Evolutionary conservation across 768 basidiomycete genomes (phyloP), one percentile per base, ranked within the genome.

Genomic region (Lactifluus volemus): DNA sequence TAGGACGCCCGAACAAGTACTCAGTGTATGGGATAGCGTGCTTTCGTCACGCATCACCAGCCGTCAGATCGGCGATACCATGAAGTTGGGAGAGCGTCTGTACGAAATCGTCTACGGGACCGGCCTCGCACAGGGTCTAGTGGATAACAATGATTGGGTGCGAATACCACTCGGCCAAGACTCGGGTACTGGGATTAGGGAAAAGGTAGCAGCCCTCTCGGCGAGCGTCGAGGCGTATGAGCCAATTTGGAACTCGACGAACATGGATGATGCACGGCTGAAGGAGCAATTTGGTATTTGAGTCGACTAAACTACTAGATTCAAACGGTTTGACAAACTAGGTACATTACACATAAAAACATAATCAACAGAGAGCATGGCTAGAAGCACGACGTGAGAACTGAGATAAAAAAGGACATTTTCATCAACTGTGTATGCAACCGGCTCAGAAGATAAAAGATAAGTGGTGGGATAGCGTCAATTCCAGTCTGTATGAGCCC

Each of bases 131-230:
- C 59, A 61, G 55, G 65, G 55, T 0, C 41, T 67, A 6, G 63
- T 60, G 10, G 49, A 48, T n/a, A 42, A 68, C 30, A 69, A 65
- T 52, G 62, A 62, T 42, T 30, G 53, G 41, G 17, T 42, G 53
- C 58, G 68, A 7, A 49, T 72, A 12, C 67, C 64, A 21, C 63
- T 70, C 2, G 70, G 70, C 0, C 54, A 65, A 12, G 70, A 72
- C 48, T 61, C 63, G 36, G 67, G 67, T 41, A 58, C 55, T 19
- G n/a, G 65, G n/a, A 47, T 70, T 30, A 54, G 55, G 34, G 58
- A 56, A 14, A 68, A 68, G 63, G 15, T 68, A 15, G 61, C 63
- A 19, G 15, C 25, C 14, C 8, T 47, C 2, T 6, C 47, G 11
- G 68, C 66, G 59, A 72, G 67, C 42, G 54, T 69, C 15, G 61